Base-by-base conservation (phyloP, 208 protist genomes). In the Crithidia bombi region DNA sequence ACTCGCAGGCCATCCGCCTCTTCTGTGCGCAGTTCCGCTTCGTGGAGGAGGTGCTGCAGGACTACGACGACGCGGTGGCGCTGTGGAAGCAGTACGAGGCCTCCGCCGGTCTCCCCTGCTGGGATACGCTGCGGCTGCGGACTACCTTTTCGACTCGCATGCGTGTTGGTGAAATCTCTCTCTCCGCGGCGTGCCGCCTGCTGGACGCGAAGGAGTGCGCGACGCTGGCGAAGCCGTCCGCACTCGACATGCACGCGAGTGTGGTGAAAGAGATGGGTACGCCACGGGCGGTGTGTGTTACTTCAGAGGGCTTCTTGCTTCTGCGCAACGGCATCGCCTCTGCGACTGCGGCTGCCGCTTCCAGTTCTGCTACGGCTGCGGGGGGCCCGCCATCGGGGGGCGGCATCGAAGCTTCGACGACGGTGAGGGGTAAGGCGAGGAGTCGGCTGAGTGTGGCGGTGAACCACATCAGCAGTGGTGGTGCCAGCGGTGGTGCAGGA, bases 11-110 rank as follows among this genome's bases (percentile, higher is more conserved):
- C 14, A 58, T 66, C 28, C 56, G 68, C 39, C 36, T 36, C 14
- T 66, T 80, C 65, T 82, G 78, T 46, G 69, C 75, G 19, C 73
- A 79, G 55, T 85, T 80, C 39, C 84, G 84, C 56, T 86, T 85
- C 65, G 79, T 91, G 44, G 79, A 91, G 74, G 85, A 91, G 67
- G 39, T 84, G 32, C 49, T 87, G 62, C 52, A 78, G 28, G 79
- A 91, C n/a, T 91, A 83, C 78, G 75, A 86, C 52, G 81, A 91
- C 55, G 75, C 78, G 23, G 26, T 68, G 59, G 32, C 17, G 7
- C 41, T 86, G 50, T 65, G 85, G 39, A 32, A 58, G 14, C 65
- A 55, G n/a, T 64, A 65, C 56, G 66, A 54, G 30, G 41, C 44
- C 5, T 12, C 17, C 0, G 43, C 33, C 0, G 35, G 36, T 19